These are phyloP conservation scores for Saccharomycopsis malanga DNA, from an alignment of 805 yeast species.

Conservation along the genomic window DNA sequence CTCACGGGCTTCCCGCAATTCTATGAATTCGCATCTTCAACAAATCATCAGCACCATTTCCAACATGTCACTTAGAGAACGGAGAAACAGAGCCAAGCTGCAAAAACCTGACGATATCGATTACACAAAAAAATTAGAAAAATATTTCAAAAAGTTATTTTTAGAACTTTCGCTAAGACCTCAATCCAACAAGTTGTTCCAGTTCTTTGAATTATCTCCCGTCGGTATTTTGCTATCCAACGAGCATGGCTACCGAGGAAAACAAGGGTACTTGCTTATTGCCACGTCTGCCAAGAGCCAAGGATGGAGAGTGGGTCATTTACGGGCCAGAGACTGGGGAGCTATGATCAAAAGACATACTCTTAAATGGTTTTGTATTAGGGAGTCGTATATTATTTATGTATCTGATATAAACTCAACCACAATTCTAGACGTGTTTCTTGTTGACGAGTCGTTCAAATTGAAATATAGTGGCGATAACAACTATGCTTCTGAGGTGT, in stretches of 20 bases:
- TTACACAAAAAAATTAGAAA: constrained; percentile 44
- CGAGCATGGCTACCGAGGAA: constrained; percentile 77
- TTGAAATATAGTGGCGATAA: constrained; percentile 40
- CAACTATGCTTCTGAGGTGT: constrained; percentile 17
- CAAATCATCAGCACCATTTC: constrained; percentile 14
- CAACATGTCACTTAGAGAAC: constrained; percentile 1
- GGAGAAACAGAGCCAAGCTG: not conserved
- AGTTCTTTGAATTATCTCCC: constrained; percentile 86
- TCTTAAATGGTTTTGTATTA: constrained; percentile 80
- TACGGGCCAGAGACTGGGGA: constrained; percentile 66
- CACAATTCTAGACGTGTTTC: constrained; percentile 81
- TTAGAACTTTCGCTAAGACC: constrained; percentile 59
- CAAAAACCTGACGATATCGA: constrained; percentile 2
- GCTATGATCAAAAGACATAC: constrained; percentile 88
- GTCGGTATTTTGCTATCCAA: constrained; percentile 75
- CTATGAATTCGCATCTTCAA: constrained; percentile 14
- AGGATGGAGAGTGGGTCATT: constrained; percentile 95
- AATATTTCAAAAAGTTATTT: constrained; percentile 59
- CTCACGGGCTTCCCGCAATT: constrained; percentile 5
- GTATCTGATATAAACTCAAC: constrained; percentile 84
- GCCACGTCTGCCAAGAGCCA: constrained; percentile 79
- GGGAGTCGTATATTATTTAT: constrained; percentile 78
- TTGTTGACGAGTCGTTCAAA: constrained; percentile 74
- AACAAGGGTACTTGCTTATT: constrained; percentile 78
- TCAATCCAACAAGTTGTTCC: constrained; percentile 75